Conservation (phyloP, 345 rosid genomes). For the Murraya paniculata region DNA sequence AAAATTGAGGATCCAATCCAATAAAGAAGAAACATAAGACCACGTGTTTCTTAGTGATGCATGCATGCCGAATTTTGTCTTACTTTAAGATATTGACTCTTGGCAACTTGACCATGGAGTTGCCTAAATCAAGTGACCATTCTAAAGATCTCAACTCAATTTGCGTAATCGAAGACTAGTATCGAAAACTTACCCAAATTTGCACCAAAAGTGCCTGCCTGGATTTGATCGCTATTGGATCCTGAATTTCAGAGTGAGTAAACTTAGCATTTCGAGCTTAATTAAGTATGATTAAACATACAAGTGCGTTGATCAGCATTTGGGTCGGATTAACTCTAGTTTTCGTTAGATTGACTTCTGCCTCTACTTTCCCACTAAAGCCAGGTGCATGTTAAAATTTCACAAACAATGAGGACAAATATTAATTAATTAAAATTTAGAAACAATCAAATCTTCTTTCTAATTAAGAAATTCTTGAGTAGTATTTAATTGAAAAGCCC, state of each 20-base stretch:
- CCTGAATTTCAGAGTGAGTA: neutral
- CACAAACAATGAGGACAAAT: constrained; percentile 3
- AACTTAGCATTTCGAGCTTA: constrained; percentile 14
- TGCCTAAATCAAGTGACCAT: neutral
- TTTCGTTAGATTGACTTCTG: neutral
- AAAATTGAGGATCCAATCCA: neutral
- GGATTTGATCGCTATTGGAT: neutral
- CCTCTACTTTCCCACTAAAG: neutral
- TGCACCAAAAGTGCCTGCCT: neutral
- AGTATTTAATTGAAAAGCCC: neutral
- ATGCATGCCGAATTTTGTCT: neutral
- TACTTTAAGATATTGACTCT: neutral
- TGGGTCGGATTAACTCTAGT: neutral
- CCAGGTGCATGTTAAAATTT: constrained; percentile 1
- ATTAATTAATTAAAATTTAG: neutral
- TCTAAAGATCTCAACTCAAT: neutral
- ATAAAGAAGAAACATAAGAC: neutral
- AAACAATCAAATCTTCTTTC: constrained; percentile 2
- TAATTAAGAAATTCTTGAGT: constrained; percentile 17
- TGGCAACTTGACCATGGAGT: neutral
- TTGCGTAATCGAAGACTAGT: neutral
- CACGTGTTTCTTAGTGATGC: neutral
- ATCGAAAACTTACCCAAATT: neutral
- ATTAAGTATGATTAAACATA: neutral
- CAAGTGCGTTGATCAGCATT: neutral